A percentile compares a stretch with the other conserved stretches of the same genome.
These are phyloP conservation scores for Fraxinus dipetala DNA, from an alignment of 305 asterid species.

Conservation along the genomic window DNA sequence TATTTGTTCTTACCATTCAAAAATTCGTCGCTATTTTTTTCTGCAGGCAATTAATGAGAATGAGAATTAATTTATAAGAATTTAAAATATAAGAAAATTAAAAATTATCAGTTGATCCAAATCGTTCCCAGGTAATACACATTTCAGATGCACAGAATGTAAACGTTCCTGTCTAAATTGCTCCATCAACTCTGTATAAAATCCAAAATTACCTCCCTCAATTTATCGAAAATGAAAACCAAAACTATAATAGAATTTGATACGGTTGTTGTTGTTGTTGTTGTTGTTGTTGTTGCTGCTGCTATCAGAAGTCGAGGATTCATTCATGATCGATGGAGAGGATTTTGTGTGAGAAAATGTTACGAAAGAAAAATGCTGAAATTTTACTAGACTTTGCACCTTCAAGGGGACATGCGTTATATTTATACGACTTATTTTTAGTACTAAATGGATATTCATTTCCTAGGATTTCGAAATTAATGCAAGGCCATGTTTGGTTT, in stretches of 20 bases:
- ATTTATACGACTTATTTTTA: conserved; percentile 37
- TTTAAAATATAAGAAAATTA: too few relatives aligned
- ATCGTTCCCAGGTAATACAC: conserved; percentile 69
- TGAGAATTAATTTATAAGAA: too few relatives aligned
- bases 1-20: too few relatives aligned
- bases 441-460: conserved; percentile 29
- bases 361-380: neutral
- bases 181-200: conserved; percentile 52
- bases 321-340: conserved; percentile 22
- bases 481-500: conserved; percentile 22
- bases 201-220: neutral
- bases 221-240: neutral
- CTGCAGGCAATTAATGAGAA: too few relatives aligned
- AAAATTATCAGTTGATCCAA: conserved; percentile 50
- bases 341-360: too few relatives aligned
- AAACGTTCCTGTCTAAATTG: conserved; percentile 70
- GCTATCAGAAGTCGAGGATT: neutral
- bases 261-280: too few relatives aligned
- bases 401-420: conserved; percentile 17
- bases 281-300: too few relatives aligned
- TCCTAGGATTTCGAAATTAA: neutral
- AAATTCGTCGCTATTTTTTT: too few relatives aligned
- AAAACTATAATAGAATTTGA: too few relatives aligned
- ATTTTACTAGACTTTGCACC: conserved; percentile 11
- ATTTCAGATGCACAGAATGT: conserved; percentile 55